Base-by-base conservation (phyloP, 1,284 basidiomycete species). In the Cryptococcus amylolentus region DNA sequence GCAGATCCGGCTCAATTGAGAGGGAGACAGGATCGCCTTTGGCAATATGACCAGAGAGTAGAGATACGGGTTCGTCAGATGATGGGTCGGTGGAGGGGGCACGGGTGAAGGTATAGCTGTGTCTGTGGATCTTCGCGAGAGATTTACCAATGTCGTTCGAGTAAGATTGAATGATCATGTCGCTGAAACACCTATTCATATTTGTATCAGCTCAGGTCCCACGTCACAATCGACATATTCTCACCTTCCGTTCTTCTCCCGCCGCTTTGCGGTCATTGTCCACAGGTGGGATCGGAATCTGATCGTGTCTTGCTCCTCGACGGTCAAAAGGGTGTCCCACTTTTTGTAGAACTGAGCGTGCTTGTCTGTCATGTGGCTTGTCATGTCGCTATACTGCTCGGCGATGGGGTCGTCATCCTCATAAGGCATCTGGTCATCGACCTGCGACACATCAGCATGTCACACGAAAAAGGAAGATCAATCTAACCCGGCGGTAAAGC, bases 211-310 rank as follows among this genome's bases (percentile, higher is more conserved):
- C 10, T 26, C 20, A 20, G 18, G 2, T 23, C 23, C 3, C 3
- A 5, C n/a, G 2, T 7, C 5, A 12, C 6, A 44, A 26, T 26
- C 27, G n/a, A 27, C 8, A 10, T 7, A 2, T 26, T 20, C 76
- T 51, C 23, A 92, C 58, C 90, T 80, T 1, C 93, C 93, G 48
- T 82, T 83, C 53, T 79, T 81, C 72, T 94, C 89, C 46, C 96
- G 83, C 64, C 91, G 86, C 3, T 76, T 78, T 0, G 91, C 90
- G 6, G 84, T 83, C 83, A 96, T 85, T 0, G 90, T 95, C 95
- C 95, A 99, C 8, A 98, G 81, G 69, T 98, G 94, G 61, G 89
- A 89, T 63, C 87, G 85, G 76, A 91, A 89, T 14, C 88, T 83
- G 12, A 86, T 78, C 10, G 89, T 80, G 64, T 96, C 93, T 57